A percentile compares a stretch with the other conserved stretches of the same genome.
Evolutionary conservation across 768 basidiomycete species (phyloP).

Genomic region (Ramaria rubella): DNA sequence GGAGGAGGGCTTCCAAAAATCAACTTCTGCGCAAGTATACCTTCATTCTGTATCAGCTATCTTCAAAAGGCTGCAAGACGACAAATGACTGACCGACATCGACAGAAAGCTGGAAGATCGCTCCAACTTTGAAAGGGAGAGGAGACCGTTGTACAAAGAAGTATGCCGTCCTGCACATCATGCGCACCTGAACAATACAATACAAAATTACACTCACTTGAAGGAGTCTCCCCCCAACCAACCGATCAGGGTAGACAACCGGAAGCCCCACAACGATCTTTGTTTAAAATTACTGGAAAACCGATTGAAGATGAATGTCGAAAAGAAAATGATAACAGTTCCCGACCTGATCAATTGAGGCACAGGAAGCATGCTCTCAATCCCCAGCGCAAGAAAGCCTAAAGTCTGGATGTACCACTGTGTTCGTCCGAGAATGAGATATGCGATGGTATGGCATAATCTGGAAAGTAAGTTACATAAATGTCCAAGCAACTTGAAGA

Average conservation of each 20-base stretch:
- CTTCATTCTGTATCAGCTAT: constrained; percentile 30
- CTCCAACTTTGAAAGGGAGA: constrained; percentile 76
- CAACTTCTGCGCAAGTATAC: constrained; percentile 67
- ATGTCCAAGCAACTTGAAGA: background rate
- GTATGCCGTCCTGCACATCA: constrained; percentile 54
- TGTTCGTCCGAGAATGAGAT: constrained; percentile 65
- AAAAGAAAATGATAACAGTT: constrained; percentile 10
- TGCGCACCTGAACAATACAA: background rate
- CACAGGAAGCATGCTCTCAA: constrained; percentile 82
- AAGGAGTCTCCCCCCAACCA: constrained; percentile 82
- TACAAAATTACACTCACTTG: constrained; percentile 47
- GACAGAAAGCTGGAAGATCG: constrained; percentile 75
- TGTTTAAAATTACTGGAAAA: constrained; percentile 64
- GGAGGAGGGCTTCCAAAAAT: constrained; percentile 68
- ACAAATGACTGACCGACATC: constrained; percentile 53
- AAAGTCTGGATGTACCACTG: constrained; percentile 53
- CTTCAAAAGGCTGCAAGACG: constrained; percentile 6
- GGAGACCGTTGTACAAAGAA: constrained; percentile 71
- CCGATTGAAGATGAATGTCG: constrained; percentile 3
- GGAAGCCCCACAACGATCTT: constrained; percentile 77
- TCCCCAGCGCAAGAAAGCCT: constrained; percentile 72
- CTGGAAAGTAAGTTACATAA: constrained; percentile 21
- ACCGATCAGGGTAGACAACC: constrained; percentile 72
- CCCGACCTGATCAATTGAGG: constrained; percentile 73
- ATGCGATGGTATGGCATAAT: constrained; percentile 64